A percentile compares a stretch with the other conserved stretches of the same genome.
Evolutionary conservation across 768 basidiomycete species (phyloP).

Genomic region (Amanita polypyramis): DNA sequence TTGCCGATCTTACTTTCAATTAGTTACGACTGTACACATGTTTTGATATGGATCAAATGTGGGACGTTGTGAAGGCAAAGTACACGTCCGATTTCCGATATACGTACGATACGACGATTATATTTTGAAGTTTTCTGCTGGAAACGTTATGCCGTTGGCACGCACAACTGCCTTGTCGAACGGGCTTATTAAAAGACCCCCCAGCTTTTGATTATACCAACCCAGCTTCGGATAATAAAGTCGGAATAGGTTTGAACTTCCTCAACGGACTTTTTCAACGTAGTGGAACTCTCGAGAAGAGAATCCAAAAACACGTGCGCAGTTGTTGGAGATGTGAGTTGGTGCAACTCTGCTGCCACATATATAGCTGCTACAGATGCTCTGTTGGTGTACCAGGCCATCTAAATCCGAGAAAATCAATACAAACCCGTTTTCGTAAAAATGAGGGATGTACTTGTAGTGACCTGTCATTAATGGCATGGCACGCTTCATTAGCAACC

Average conservation of each 20-base stretch:
- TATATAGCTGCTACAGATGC: constrained; percentile 60
- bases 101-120: no score
- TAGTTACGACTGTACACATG: no score
- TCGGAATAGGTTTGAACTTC: constrained; percentile 46
- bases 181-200: constrained; percentile 42
- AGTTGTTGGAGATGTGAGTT: constrained; percentile 66
- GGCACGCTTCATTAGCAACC: constrained; percentile 67
- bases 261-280: constrained; percentile 33
- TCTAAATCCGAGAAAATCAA: constrained; percentile 24
- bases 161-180: no score
- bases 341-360: constrained; percentile 75
- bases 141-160: no score
- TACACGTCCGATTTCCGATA: no score
- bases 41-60: no score
- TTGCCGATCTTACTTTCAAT: no score
- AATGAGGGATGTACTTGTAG: constrained; percentile 37
- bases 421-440: not conserved
- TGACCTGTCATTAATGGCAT: constrained; percentile 39
- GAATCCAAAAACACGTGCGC: constrained; percentile 55
- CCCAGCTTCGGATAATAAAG: constrained; percentile 63
- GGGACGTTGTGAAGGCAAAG: no score
- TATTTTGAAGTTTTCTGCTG: no score
- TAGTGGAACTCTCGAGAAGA: constrained; percentile 41
- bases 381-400: constrained; percentile 64
- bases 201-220: constrained; percentile 58